Evolutionary conservation across 2,329 filamentous ascomycete species (phyloP).

Genomic region (Cercospora sp.): DNA sequence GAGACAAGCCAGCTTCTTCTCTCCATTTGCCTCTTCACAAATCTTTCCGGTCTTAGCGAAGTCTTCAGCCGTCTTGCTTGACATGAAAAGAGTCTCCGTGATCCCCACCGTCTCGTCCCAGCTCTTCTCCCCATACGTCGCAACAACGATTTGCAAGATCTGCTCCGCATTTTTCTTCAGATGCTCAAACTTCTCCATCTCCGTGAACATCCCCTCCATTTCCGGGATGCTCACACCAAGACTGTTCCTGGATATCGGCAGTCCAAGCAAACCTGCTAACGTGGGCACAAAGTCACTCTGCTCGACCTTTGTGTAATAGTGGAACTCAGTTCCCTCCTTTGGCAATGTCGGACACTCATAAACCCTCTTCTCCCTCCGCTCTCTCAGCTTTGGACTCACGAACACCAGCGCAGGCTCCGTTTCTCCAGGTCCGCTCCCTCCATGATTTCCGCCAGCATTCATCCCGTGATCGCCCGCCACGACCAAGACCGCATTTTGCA

Average conservation of each 20-base stretch:
- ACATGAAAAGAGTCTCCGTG: neutral
- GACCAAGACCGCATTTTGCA: constrained; percentile 77
- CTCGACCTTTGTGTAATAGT: constrained; percentile 82
- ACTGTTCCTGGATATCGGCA: constrained; percentile 87
- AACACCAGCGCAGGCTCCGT: constrained; percentile 92
- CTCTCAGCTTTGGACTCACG: constrained; percentile 33
- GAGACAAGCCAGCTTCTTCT: constrained; percentile 30
- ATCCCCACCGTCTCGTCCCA: constrained; percentile 22
- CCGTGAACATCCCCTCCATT: constrained; percentile 73
- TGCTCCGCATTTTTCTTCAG: constrained; percentile 78
- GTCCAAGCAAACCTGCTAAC: constrained; percentile 78
- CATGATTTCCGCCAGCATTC: constrained; percentile 97
- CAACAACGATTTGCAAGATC: constrained; percentile 73
- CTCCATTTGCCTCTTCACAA: constrained; percentile 25
- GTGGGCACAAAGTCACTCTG: constrained; percentile 94
- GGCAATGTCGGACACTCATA: constrained; percentile 57
- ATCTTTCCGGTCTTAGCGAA: constrained; percentile 7
- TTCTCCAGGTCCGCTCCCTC: constrained; percentile 88
- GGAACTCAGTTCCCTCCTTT: constrained; percentile 64
- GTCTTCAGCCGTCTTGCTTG: constrained; percentile 6
- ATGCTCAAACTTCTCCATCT: constrained; percentile 56
- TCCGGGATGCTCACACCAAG: constrained; percentile 81
- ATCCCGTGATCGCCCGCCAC: constrained; percentile 97
- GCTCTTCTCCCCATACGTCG: constrained; percentile 59
- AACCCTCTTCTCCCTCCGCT: constrained; percentile 8